Evolutionary conservation across 2,329 filamentous ascomycete species (phyloP), one percentile per base, ranked within the genome.

Genomic region (Aspergillus caelatus): DNA sequence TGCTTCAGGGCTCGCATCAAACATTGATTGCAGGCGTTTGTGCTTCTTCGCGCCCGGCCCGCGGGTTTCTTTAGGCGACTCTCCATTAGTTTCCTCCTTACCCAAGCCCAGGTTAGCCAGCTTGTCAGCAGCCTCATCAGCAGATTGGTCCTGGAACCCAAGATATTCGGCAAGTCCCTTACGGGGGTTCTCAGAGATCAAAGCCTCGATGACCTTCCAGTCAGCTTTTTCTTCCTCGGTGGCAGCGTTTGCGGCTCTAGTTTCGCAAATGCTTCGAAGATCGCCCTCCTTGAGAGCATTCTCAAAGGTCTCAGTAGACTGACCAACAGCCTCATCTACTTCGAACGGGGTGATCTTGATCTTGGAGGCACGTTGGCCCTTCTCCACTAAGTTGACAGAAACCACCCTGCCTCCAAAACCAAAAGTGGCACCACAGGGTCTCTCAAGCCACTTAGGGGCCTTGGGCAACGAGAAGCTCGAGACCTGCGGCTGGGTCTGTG

Each of bases 391-490:
- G 48, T 84, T 83, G 62, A 87, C 82, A 85, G 79, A 97, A 89
- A 98, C 88, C 26, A 99, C 84, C 77, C 97, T 96, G 59, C 96
- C 95, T 60, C 95, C 95, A 75, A 98, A 99, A 0, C 93, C 95
- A 79, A 99, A 99, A 0, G 93, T 92, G 19, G 90, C 94, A 71
- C 93, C 92, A 48, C 90, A 86, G 1, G 94, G 94, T 60, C 91
- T 86, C 78, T 96, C 89, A 48, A 95, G 85, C 95, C 95, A 99
- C 70, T 89, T 94, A 0, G 95, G 96, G 1, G 95, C 90, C 74
- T 93, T 93, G 56, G 85, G 83, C 52, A 99, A 83, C 2, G 93
- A 92, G 83, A 98, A 99, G 2, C 92, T 93, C 30, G 92, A 91
- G 26, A 90, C 91, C 77, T 97, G 94, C 3, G 94, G 93, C 73